Evolutionary conservation across 768 basidiomycete genomes (phyloP).

Genomic region (Artomyces pyxidatus): DNA sequence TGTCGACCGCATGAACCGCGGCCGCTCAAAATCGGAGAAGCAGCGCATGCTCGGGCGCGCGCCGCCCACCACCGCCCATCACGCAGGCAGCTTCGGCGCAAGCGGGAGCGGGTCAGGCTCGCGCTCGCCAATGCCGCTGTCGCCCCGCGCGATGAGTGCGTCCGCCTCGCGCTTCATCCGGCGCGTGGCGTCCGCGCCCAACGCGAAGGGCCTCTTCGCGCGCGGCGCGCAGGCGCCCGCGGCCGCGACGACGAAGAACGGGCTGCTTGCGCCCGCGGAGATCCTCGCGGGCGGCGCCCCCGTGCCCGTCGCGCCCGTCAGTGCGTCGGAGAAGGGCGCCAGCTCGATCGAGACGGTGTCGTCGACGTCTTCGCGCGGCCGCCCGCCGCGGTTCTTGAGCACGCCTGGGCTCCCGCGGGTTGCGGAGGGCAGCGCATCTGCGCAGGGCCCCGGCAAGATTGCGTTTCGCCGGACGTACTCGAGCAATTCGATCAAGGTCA

Average conservation of each 20-base stretch:
- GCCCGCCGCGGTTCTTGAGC: conserved; percentile 26
- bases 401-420: conserved; percentile 31
- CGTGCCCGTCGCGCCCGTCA: conserved; percentile 39
- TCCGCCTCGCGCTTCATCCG: conserved; percentile 86
- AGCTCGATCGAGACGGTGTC: conserved; percentile 75
- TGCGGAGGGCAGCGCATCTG: conserved; percentile 30
- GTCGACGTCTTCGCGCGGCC: conserved; percentile 61
- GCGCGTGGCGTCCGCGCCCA: conserved; percentile 93
- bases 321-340: conserved; percentile 46
- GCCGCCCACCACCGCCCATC: conserved; percentile 38
- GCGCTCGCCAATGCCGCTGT: conserved; percentile 43
- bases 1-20: conserved; percentile 11
- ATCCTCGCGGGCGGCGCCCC: conserved; percentile 48
- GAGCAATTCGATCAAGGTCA: conserved; percentile 93
- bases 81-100: conserved; percentile 37
- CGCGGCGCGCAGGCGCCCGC: conserved; percentile 47
- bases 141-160: conserved; percentile 61
- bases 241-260: conserved; percentile 57
- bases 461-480: conserved; percentile 94
- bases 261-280: conserved; percentile 66
- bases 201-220: conserved; percentile 85
- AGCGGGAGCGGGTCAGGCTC: conserved; percentile 23
- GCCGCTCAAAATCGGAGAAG: conserved; percentile 25
- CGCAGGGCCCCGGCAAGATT: conserved; percentile 48
- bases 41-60: conserved; percentile 24